Base-by-base conservation (phyloP, 768 basidiomycete species). In the Nidularia pulvinata region DNA sequence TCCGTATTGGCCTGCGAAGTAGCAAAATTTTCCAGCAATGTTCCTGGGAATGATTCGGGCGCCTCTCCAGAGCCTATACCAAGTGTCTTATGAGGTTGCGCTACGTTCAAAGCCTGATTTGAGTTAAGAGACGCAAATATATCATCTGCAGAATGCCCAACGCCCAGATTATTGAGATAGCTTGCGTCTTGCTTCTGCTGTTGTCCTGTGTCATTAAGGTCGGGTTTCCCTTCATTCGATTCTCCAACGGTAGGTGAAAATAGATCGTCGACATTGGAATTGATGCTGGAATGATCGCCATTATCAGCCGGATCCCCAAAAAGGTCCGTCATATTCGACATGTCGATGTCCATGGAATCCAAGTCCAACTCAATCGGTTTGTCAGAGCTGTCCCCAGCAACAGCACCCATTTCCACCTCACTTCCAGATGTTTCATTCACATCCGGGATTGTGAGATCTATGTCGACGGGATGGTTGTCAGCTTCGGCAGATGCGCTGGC, bases 351-450 rank as follows among this genome's bases (percentile, higher is more conserved):
- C 66, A 86, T 84, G 49, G 60, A 58, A 46, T 91, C 89, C 51
- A 92, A 61, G 64, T 92, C 89, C 25, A 92, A 77, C 61, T 91
- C 90, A 53, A 92, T 91, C 16, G 91, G 89, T 65, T 89, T 88
- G 64, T 93, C 90, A 1, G 83, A 88, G 5, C 86, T 88, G 61
- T 71, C 85, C 11, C 90, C 87, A 13, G 78, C 62, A 33, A 62
- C 54, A 7, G 70, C 37, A 56, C 77, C 70, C 33, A 76, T 50
- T 42, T 65, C 43, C 46, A 72, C 63, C 49, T 70, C 55, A 48
- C 62, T 59, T 11, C 45, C 52, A 13, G 34, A 56, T 1, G 53
- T 35, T 22, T 59, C 64, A 14, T 56, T 55, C 19, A 73, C 57
- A 32, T 79, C 68, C 11, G 75, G 57, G 25, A 80, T 65, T 7